Percentiles rank a stretch among this genome's conserved stretches.
These are phyloP conservation scores for Hypoxylon sp. DNA, from an alignment of 2,329 filamentous ascomycete species.

Conservation along the genomic window DNA sequence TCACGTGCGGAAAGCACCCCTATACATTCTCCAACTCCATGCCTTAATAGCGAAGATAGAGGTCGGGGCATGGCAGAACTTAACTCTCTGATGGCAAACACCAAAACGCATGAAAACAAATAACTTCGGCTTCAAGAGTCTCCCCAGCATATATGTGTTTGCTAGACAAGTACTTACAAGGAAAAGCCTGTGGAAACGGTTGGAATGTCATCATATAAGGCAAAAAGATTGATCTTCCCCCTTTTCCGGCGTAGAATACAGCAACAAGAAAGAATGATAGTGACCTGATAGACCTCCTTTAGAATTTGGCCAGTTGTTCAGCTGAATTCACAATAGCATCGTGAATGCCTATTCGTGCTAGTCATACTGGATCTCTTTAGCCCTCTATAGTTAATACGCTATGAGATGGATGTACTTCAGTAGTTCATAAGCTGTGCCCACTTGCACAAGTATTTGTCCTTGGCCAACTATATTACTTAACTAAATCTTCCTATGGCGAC, in stretches of 20 bases:
- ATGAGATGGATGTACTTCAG: neutral
- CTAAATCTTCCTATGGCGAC: neutral
- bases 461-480: neutral
- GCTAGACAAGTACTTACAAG: neutral
- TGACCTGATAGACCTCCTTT: neutral
- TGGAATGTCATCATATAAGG: too few relatives aligned
- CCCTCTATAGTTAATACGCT: neutral
- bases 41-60: neutral
- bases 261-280: neutral
- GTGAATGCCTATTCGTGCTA: neutral
- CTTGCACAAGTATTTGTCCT: neutral
- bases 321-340: neutral
- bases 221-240: too few relatives aligned
- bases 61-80: neutral
- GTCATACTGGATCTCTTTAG: neutral
- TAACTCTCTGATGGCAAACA: neutral
- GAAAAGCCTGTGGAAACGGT: neutral
- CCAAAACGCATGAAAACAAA: neutral
- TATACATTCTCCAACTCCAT: neutral
- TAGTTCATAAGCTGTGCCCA: neutral
- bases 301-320: neutral
- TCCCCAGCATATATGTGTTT: neutral
- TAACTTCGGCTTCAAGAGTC: neutral
- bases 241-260: too few relatives aligned
- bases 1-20: neutral